A percentile compares a stretch with the other conserved stretches of the same genome.
Evolutionary conservation across 768 basidiomycete species (phyloP).

Genomic region (Tulasnella sp.): DNA sequence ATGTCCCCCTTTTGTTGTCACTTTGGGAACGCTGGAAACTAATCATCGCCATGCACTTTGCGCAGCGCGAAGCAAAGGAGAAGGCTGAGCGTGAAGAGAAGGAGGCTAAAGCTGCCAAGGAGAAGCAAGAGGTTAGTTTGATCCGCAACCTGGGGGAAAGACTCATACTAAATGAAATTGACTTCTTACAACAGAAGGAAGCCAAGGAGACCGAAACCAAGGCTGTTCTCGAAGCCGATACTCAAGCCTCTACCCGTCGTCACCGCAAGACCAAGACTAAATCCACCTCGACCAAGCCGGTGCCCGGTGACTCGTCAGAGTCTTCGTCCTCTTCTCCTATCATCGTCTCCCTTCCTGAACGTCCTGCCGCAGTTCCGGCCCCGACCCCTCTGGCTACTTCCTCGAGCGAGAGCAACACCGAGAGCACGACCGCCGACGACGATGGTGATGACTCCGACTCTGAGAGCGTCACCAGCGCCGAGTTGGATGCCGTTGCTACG

Average conservation of each 20-base stretch:
- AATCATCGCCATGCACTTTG: slow-evolving; percentile 24
- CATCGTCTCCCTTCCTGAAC: background rate
- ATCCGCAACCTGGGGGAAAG: too few relatives aligned
- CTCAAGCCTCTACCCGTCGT: slow-evolving; percentile 28
- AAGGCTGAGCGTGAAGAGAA: slow-evolving; percentile 57
- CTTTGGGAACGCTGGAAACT: too few relatives aligned
- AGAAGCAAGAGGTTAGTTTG: slow-evolving; percentile 39
- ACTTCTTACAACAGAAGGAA: slow-evolving; percentile 38
- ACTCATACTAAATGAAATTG: too few relatives aligned
- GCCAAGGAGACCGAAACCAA: slow-evolving; percentile 40
- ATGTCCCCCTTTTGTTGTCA: too few relatives aligned
- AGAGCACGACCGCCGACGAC: slow-evolving; percentile 20
- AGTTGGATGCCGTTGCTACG: slow-evolving; percentile 16
- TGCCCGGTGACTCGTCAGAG: slow-evolving; percentile 1
- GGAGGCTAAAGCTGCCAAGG: slow-evolving; percentile 49
- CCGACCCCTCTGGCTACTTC: background rate
- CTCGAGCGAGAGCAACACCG: slow-evolving; percentile 25
- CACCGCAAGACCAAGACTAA: slow-evolving; percentile 32
- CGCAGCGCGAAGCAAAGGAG: slow-evolving; percentile 73
- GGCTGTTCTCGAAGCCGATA: slow-evolving; percentile 37
- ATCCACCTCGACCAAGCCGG: slow-evolving; percentile 22
- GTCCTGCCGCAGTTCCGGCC: background rate
- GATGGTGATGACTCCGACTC: slow-evolving; percentile 19
- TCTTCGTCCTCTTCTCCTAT: background rate
- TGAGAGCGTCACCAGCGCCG: slow-evolving; percentile 9